Conservation (phyloP, 805 yeast genomes). For the Starmerella roubikii region DNA sequence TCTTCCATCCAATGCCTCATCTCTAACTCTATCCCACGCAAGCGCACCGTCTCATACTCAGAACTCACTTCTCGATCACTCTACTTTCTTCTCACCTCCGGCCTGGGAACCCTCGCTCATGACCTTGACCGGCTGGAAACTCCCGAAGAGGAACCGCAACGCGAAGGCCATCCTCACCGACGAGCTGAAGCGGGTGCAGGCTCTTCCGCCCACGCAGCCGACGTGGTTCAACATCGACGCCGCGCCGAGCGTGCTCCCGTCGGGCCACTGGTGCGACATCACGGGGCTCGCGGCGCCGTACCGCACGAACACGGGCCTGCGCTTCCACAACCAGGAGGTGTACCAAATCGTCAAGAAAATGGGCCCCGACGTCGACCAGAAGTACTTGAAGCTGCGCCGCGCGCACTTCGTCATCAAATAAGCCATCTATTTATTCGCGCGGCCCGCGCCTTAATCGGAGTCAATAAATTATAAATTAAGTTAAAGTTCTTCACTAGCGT, state of each 20-base stretch:
- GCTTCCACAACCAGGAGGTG: conserved; percentile 74
- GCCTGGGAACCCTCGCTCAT: too few species aligned
- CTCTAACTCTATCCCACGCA: too few species aligned
- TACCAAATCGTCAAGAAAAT: conserved; percentile 60
- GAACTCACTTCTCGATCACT: too few species aligned
- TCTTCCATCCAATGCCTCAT: too few species aligned
- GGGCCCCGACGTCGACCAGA: conserved; percentile 89
- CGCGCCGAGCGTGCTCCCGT: conserved; percentile 75
- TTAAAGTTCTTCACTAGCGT: background rate
- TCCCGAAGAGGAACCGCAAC: conserved; percentile 57
- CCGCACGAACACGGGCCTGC: conserved; percentile 56
- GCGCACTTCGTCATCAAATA: conserved; percentile 73
- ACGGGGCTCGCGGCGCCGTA: conserved; percentile 77
- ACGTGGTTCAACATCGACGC: conserved; percentile 63
- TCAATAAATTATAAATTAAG: background rate
- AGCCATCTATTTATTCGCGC: conserved; percentile 1
- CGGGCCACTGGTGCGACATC: conserved; percentile 78
- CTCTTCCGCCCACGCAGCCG: conserved; percentile 32
- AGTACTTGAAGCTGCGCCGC: conserved; percentile 70
- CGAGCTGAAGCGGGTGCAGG: conserved; percentile 53
- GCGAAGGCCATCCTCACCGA: conserved; percentile 60
- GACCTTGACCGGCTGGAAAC: conserved; percentile 32
- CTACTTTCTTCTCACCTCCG: too few species aligned
- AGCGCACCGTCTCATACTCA: too few species aligned
- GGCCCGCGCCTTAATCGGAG: background rate